Percentiles rank a stretch among this genome's conserved stretches.
phyloP scores from a whole-genome alignment of 1,284 basidiomycete genomes.

The Amylostereum chailletii region DNA sequence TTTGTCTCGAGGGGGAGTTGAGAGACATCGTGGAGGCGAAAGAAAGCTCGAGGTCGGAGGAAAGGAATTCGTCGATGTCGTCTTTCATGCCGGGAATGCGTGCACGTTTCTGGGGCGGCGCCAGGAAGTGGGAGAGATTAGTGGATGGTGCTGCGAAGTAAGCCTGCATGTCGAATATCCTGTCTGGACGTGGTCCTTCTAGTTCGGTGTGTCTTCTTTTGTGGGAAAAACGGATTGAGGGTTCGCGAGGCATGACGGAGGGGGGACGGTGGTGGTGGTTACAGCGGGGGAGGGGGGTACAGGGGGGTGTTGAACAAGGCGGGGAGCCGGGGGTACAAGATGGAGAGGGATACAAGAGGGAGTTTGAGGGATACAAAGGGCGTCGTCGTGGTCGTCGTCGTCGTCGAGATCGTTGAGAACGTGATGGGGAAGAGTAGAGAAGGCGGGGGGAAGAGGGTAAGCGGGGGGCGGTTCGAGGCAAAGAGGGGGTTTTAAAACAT shows the following conservation, averaged over 20 bases:
- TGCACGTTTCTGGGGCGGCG: slow-evolving; percentile 37
- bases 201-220: background rate
- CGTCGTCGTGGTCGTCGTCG: background rate
- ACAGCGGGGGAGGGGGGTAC: slow-evolving; percentile 1
- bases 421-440: background rate
- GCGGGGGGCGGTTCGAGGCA: background rate
- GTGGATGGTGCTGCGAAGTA: slow-evolving; percentile 11
- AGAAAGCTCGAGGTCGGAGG: slow-evolving; percentile 67
- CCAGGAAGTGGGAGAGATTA: slow-evolving; percentile 30
- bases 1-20: slow-evolving; percentile 51
- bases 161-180: slow-evolving; percentile 16
- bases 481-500: no score
- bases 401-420: background rate
- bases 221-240: background rate
- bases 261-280: background rate
- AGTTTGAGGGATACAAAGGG: background rate
- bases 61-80: slow-evolving; percentile 57
- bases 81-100: slow-evolving; percentile 29
- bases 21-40: slow-evolving; percentile 76
- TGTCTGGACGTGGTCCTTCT: slow-evolving; percentile 9
- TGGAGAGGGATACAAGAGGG: background rate
- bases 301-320: slow-evolving; percentile 2
- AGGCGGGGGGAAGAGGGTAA: background rate
- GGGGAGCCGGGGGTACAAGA: background rate
- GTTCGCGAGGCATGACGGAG: slow-evolving; percentile 1